Conservation (phyloP, 2,329 filamentous ascomycete genomes). For the Claviceps pusilla region DNA sequence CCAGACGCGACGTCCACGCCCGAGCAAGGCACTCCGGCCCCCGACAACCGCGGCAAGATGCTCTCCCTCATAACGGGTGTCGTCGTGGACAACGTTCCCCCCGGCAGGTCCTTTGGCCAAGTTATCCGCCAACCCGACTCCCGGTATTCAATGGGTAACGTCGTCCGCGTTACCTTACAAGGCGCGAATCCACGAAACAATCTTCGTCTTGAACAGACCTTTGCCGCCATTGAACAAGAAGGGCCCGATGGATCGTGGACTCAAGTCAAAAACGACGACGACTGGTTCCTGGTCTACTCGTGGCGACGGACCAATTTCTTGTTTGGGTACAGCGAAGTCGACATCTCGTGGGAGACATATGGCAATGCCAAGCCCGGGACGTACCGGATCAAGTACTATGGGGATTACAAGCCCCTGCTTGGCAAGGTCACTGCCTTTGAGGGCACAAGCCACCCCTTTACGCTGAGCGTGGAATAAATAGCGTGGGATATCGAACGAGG, state of each 20-base stretch:
- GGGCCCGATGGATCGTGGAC: conserved; percentile 39
- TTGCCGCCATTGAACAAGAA: conserved; percentile 56
- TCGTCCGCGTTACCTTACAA: conserved; percentile 55
- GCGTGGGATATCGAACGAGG: background rate
- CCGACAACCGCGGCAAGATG: conserved; percentile 62
- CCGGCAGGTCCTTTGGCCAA: conserved; percentile 56
- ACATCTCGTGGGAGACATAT: conserved; percentile 56
- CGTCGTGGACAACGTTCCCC: conserved; percentile 52
- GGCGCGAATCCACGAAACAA: conserved; percentile 87
- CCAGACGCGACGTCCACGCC: conserved; percentile 24
- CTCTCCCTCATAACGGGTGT: conserved; percentile 70
- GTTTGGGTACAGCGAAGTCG: conserved; percentile 63
- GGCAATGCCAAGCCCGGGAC: conserved; percentile 41
- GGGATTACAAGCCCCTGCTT: conserved; percentile 50
- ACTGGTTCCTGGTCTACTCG: conserved; percentile 70
- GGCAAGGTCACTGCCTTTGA: conserved; percentile 26
- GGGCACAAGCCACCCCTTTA: conserved; percentile 11
- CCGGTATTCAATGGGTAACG: conserved; percentile 44
- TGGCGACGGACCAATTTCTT: conserved; percentile 62
- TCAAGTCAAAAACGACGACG: conserved; percentile 53
- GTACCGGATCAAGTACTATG: conserved; percentile 72
- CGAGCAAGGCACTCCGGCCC: conserved; percentile 47
- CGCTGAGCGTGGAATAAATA: background rate
- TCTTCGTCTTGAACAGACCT: conserved; percentile 63
- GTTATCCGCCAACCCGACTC: conserved; percentile 39